Conservation (phyloP, 495 filamentous ascomycete genomes). For the Aspergillus kassunensis region DNA sequence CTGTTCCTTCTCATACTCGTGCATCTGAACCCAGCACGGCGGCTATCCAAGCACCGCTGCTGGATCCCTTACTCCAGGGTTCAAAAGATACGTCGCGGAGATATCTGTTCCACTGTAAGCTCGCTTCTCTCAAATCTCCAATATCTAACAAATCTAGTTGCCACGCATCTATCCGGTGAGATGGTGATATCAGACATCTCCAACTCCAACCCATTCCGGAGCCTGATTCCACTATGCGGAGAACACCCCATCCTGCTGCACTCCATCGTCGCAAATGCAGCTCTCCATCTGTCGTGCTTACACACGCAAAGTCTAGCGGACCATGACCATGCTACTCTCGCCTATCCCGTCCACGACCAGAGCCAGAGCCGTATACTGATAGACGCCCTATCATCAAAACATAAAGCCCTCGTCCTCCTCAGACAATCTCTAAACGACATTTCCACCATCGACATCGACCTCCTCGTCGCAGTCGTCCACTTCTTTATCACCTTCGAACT, state of each 20-base stretch:
- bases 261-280: constrained; percentile 8
- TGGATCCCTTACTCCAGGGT: constrained; percentile 1
- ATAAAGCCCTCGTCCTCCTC: constrained; percentile 2
- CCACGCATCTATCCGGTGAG: neutral
- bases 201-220: constrained; percentile 1
- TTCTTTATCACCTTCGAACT: constrained; percentile 9
- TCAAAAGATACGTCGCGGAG: neutral
- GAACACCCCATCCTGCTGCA: constrained; percentile 6
- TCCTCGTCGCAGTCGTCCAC: constrained; percentile 1
- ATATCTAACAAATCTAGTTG: neutral
- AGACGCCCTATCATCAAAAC: constrained; percentile 6
- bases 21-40: neutral
- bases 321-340: no score
- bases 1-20: neutral
- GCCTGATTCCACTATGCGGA: neutral
- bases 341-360: no score
- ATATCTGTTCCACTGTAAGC: constrained; percentile 8
- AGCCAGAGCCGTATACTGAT: no score
- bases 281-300: constrained; percentile 1
- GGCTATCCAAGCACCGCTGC: neutral
- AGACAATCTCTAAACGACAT: neutral
- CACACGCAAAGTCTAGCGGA: neutral
- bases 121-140: neutral
- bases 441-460: neutral
- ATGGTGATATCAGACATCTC: neutral